Conservation (phyloP, 164 flowering plant species). For the Saururus chinensis region DNA sequence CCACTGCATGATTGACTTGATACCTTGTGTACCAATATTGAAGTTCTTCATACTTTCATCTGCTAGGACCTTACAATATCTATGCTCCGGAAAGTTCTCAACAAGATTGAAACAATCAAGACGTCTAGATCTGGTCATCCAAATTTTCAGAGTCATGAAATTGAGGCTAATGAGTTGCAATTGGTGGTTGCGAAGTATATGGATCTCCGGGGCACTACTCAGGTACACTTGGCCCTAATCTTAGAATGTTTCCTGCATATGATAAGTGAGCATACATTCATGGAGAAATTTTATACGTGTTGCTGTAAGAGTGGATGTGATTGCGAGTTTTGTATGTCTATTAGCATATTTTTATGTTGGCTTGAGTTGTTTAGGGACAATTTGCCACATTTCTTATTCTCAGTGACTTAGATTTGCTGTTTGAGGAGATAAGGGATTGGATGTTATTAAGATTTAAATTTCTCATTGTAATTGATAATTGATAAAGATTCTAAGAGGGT, state of each 20-base stretch:
- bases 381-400: no score
- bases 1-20: background rate
- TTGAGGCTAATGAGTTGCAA: conserved; percentile 79
- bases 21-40: background rate
- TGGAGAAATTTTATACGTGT: background rate
- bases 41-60: background rate
- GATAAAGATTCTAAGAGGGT: no score
- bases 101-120: conserved; percentile 59
- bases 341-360: no score
- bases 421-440: no score
- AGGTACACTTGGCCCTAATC: conserved; percentile 22
- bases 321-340: no score
- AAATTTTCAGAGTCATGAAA: conserved; percentile 73
- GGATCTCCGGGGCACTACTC: conserved; percentile 61
- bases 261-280: background rate
- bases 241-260: no score
- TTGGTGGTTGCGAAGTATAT: conserved; percentile 59
- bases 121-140: conserved; percentile 72
- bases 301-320: no score
- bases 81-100: conserved; percentile 66
- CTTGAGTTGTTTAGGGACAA: no score
- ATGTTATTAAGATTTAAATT: no score
- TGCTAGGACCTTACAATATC: conserved; percentile 60
- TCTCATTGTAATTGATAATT: no score
- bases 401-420: no score